Evolutionary conservation across 2,329 filamentous ascomycete species (phyloP).

Genomic region (Madurella mycetomatis): DNA sequence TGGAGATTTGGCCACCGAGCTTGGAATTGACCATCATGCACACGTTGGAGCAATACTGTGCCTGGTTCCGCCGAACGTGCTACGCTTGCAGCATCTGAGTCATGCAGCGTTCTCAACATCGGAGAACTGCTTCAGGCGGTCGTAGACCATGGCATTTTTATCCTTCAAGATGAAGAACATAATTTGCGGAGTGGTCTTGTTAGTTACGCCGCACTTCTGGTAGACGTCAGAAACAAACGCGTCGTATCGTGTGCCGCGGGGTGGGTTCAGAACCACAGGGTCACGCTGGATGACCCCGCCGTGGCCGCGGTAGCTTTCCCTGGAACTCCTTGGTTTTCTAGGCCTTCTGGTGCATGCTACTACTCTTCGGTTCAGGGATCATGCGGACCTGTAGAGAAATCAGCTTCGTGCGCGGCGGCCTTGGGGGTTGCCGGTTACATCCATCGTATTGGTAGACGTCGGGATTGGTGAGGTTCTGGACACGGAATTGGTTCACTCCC

Average conservation of each 20-base stretch:
- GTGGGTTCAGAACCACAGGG: conserved; percentile 35
- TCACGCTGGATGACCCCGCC: conserved; percentile 42
- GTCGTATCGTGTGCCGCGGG: conserved; percentile 33
- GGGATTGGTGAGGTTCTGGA: conserved; percentile 54
- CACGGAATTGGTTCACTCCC: conserved; percentile 70
- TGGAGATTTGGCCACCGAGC: conserved; percentile 74
- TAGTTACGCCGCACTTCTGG: conserved; percentile 49
- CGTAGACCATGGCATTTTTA: conserved; percentile 69
- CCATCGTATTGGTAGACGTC: conserved; percentile 83
- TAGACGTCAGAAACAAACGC: conserved; percentile 54
- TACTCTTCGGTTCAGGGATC: conserved; percentile 58
- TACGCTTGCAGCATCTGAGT: conserved; percentile 74
- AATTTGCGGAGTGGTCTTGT: conserved; percentile 62
- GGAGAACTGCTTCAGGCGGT: conserved; percentile 81
- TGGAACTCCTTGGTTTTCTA: conserved; percentile 66
- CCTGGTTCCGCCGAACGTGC: conserved; percentile 65
- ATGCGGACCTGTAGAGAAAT: too few relatives aligned
- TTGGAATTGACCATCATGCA: conserved; percentile 97
- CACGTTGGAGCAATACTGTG: conserved; percentile 90
- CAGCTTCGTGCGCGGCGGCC: too few relatives aligned
- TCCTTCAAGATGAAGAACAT: conserved; percentile 73
- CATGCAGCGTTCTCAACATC: conserved; percentile 81
- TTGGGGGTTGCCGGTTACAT: conserved; percentile 35
- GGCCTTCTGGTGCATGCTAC: conserved; percentile 66
- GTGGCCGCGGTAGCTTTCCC: conserved; percentile 47